Evolutionary conservation across 441 rosid species (phyloP), one percentile per base, ranked within the genome.

Genomic region (Manihot esculenta): DNA sequence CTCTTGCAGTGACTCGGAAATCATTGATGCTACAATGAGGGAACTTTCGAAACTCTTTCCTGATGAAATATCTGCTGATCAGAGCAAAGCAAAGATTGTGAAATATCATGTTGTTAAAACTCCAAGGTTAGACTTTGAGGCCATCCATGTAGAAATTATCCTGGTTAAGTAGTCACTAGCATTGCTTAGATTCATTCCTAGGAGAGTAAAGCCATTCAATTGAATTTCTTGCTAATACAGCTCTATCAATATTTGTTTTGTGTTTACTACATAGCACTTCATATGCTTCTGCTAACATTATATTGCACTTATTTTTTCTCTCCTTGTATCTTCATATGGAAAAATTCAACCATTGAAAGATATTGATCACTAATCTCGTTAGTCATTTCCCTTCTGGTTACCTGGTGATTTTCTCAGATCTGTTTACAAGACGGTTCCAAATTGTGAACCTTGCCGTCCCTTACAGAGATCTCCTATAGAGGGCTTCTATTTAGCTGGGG

Each of bases 11-110:
- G 92, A 94, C 76, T 75, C 85, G 3, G 96, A 90, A 62, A 94
- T 94, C 61, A 88, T 94, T 60, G 92, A 92, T 74, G 97, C 97
- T n/a, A 87, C 97, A 13, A 90, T 94, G 96, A 86, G 81, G 75
- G 99, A 94, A 83, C 91, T 94, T 35, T 90, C 93, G 73, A 94
- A 80, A 80, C 95, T 92, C 72, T 94, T 94, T 74, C 99, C 97
- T 11, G 86, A 92, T 49, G 97, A 94, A 76, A 92, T 94, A 76
- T 60, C 93, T 38, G 88, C 92, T 4, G 99, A 94, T 81, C 91
- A 90, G 76, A 89, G 96, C 83, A 94, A 92, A 82, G 97, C 97
- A 38, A 94, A 92, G 74, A 80, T 94, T 45, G 18, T 90, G 26
- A 94, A 94, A 81, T 94, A 90, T 79, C 97, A 89, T 83, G 87